Evolutionary conservation across 192 early-diverging fungal species (phyloP), one percentile per base, ranked within the genome.

Genomic region (Paraglomus brasilianum): DNA sequence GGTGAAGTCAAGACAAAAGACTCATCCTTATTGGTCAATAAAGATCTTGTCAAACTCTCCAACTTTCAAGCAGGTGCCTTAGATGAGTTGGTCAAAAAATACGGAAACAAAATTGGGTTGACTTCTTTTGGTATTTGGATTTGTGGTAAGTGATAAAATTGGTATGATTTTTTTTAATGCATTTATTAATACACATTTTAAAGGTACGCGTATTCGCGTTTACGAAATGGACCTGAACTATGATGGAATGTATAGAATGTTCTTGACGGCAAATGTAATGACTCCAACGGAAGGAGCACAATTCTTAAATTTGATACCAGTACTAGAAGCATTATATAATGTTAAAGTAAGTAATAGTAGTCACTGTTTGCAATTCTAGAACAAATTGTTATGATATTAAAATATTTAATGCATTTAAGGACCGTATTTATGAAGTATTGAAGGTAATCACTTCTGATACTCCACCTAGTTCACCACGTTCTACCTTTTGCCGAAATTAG

Each of bases 1-100:
- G 17, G 24, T 17, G 9, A 57, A 57, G 55, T 57, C 10, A 57
- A 57, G 55, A 57, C 10, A 57, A 57, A 57, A 57, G 55, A 57
- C 19, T 57, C 55, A 30, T 60, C 58, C 45, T 43, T 60, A 60
- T 60, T 60, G 58, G n/a, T 60, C 21, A 60, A 60, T 60, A 60
- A 60, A 60, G 58, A 60, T 43, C 17, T 60, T 24, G 1, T 60
- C 14, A 60, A 60, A 43, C 11, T 60, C 7, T 60, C 40, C 58
- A 60, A 60, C 21, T 60, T 60, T 22, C 40, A 60, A 60, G 13
- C 57, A 21, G n/a, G 40, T 42, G 57, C 57, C 57, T 60, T 60
- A 60, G 40, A 60, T 21, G 57, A 60, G 40, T 42, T 60, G 24
- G 21, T 60, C 21, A 60, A 60, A 42, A 60, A 42, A 60, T 42